Evolutionary conservation across 495 filamentous ascomycete species (phyloP).

Genomic region (Podospora fimiseda): DNA sequence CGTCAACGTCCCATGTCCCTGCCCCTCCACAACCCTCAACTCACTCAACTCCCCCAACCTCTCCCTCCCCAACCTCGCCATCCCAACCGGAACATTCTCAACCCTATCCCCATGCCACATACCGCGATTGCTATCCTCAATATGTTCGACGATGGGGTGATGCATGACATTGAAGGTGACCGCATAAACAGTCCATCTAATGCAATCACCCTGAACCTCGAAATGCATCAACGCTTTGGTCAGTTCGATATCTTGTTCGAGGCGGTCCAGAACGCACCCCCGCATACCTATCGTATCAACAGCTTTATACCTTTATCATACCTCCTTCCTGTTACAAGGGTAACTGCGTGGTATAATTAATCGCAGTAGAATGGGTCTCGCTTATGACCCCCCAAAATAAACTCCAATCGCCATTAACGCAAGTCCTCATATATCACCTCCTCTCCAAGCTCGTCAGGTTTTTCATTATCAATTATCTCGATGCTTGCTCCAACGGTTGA

Average conservation of each 20-base stretch:
- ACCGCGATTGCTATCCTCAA: too few relatives aligned
- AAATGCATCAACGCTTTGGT: neutral
- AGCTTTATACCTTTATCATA: neutral
- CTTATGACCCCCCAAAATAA: too few relatives aligned
- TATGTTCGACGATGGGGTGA: too few relatives aligned
- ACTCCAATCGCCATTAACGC: too few relatives aligned
- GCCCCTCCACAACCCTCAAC: neutral
- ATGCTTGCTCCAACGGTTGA: too few relatives aligned
- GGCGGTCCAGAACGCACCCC: neutral
- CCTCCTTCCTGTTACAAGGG: neutral
- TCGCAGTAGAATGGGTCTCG: too few relatives aligned
- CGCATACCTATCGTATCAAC: neutral
- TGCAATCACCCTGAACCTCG: neutral
- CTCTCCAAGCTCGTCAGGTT: too few relatives aligned
- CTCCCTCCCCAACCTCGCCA: neutral
- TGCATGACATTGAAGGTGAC: too few relatives aligned
- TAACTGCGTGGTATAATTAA: too few relatives aligned
- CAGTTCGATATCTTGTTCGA: neutral
- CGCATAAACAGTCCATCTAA: too few relatives aligned
- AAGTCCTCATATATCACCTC: too few relatives aligned
- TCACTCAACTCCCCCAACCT: neutral
- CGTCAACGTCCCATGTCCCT: conserved; percentile 4
- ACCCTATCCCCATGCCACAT: conserved; percentile 5
- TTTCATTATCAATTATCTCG: too few relatives aligned
- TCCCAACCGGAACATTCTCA: neutral